Base-by-base conservation (phyloP, 2,329 filamentous ascomycete species). In the Diplodia mutila region DNA sequence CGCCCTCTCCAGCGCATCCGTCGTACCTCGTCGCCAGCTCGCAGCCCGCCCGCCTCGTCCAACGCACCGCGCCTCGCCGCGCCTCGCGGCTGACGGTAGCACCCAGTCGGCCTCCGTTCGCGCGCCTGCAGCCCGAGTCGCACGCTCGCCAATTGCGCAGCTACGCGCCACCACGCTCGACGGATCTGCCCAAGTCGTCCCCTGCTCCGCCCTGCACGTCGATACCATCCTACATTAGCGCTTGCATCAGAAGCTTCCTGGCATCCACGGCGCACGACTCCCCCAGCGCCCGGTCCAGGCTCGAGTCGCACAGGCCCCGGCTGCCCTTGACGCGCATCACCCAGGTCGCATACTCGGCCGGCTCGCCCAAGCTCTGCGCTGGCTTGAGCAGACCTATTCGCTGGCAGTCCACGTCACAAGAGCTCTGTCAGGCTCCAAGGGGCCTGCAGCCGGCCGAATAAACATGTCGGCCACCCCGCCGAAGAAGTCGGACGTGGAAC, bases 391-490 rank as follows among this genome's bases (percentile, higher is more conserved):
- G 66, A 64, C 66, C 57, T 64, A 67, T 67, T 67, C 51, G 66
- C 66, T 67, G 66, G 66, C 66, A 67, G 66, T 64, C 66, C 66
- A 67, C 66, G 66, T 67, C 66, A 79, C 77, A 75, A 75, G 70
- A 64, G 67, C 74, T 78, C 76, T 77, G 79, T 48, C 76, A 76
- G 84, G 70, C 71, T 72, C 70, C 69, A 73, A 73, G 73, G 72
- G 57, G 71, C 75, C 80, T 83, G 80, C 79, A 81, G 75, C 73
- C 75, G 74, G 86, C 89, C 89, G 90, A 90, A 92, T 93, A 95
- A 89, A 87, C 84, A 91, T 97, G 94, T 97, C 94, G 86, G 91
- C 93, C 88, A 93, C 81, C 77, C 92, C 93, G 86, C 90, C 92
- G 79, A 95, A 96, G 87, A 93, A 90, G 78, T 83, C 84, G 77